Conservation (phyloP, 1,284 basidiomycete genomes). For the Ustilago xerochloae region DNA sequence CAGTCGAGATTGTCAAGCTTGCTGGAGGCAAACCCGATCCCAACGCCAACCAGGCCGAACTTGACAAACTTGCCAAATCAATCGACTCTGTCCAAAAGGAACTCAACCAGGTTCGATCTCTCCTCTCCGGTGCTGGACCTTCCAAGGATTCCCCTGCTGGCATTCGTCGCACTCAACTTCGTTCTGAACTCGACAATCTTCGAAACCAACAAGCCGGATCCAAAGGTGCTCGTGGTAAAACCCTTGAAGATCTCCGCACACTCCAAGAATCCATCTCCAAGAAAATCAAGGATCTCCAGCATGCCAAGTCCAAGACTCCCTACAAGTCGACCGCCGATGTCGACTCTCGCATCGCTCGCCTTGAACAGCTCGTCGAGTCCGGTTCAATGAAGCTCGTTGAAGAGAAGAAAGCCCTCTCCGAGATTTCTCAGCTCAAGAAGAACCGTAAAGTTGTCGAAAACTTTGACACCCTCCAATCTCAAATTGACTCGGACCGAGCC, state of each 20-base stretch:
- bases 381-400: conserved; percentile 92
- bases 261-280: conserved; percentile 83
- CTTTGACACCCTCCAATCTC: conserved; percentile 73
- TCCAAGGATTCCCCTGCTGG: conserved; percentile 71
- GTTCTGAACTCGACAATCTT: conserved; percentile 83
- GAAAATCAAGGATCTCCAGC: conserved; percentile 92
- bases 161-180: conserved; percentile 80
- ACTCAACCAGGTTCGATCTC: conserved; percentile 77
- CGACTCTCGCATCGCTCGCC: conserved; percentile 79
- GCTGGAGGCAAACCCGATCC: conserved; percentile 65
- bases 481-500: conserved; percentile 83
- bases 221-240: conserved; percentile 81
- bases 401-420: conserved; percentile 91
- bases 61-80: conserved; percentile 61
- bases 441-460: conserved; percentile 58
- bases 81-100: conserved; percentile 62
- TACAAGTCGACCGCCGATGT: conserved; percentile 89
- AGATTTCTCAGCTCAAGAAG: conserved; percentile 78
- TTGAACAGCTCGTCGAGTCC: conserved; percentile 87
- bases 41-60: conserved; percentile 58
- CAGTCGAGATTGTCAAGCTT: conserved; percentile 62
- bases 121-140: conserved; percentile 68
- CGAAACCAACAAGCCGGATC: conserved; percentile 82
- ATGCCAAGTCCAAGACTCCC: conserved; percentile 81
- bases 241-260: conserved; percentile 83